Base-by-base conservation (phyloP, 2,329 filamentous ascomycete genomes). In the Penicillium sp. region DNA sequence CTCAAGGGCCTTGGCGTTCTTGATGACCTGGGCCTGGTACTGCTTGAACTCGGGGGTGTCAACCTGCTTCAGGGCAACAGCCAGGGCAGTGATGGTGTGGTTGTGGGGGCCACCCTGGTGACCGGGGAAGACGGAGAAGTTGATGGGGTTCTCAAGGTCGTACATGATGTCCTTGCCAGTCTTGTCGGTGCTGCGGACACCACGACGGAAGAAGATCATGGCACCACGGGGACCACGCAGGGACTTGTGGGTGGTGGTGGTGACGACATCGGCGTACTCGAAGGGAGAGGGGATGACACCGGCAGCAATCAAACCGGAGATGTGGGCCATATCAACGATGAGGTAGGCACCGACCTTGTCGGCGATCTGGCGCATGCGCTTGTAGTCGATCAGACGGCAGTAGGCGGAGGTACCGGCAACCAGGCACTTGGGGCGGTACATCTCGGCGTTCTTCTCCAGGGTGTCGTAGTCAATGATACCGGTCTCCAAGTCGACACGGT, bases 51-150 rank as follows among this genome's bases (percentile, higher is more conserved):
- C 93, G 49, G 89, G 86, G 6, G 87, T 87, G 73, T 93, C 91
- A 3, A 92, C 92, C 78, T 99, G 95, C 80, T 96, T 96, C 58
- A 99, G 84, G 13, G 95, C 95, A 49, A 99, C 95, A 21, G 95
- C 88, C 27, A 99, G 83, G 45, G 95, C 95, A 35, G 95, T 96
- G 75, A 99, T 99, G 67, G 95, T 99, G 82, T 99, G 95, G 81
- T 99, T 99, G 80, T 99, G 95, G 53, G 95, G 95, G 25, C 95
- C 95, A 73, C 95, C 95, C 77, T 99, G 95, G 78, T 99, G 95
- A 55, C 95, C 95, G 16, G 95, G 95, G 83, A 99, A 99, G 60
- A 99, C 95, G 55, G 93, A 96, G 68, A 87, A 86, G 80, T 99
- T 99, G 80, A 99, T 99, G 55, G 93, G 91, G 27, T 83, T 85